Conservation (phyloP, 2,329 filamentous ascomycete genomes). For the Alternaria dauci region DNA sequence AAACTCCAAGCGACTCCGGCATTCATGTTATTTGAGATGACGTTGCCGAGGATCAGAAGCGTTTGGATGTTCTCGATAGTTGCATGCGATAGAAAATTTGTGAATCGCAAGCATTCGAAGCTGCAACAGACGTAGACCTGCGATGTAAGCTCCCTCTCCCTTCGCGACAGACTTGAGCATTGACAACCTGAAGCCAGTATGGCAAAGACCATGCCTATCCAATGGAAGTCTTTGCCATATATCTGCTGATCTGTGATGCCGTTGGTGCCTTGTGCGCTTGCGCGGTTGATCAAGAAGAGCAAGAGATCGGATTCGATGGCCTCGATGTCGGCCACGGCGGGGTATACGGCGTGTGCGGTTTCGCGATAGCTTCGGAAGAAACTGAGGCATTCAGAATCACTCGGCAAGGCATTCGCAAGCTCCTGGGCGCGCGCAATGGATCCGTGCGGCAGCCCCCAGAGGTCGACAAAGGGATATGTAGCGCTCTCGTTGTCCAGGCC, state of each 20-base stretch:
- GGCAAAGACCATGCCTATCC: conserved; percentile 68
- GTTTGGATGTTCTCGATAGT: conserved; percentile 69
- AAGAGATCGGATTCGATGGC: conserved; percentile 64
- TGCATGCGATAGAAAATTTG: conserved; percentile 69
- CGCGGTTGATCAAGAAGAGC: conserved; percentile 62
- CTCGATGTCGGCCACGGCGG: conserved; percentile 65
- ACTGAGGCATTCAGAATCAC: conserved; percentile 65
- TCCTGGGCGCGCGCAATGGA: conserved; percentile 65
- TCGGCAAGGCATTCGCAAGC: conserved; percentile 66
- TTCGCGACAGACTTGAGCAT: conserved; percentile 65
- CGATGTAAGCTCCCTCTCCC: conserved; percentile 69
- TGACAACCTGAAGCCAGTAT: conserved; percentile 70
- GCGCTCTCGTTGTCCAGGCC: conserved; percentile 71
- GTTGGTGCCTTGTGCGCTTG: conserved; percentile 52
- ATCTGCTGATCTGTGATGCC: conserved; percentile 63
- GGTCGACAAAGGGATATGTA: conserved; percentile 71
- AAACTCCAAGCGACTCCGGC: conserved; percentile 70
- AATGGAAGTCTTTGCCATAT: conserved; percentile 66
- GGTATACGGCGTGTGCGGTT: conserved; percentile 67
- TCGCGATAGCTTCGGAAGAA: conserved; percentile 67
- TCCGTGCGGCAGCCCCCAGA: conserved; percentile 68
- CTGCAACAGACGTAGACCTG: conserved; percentile 72
- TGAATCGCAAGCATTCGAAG: conserved; percentile 70
- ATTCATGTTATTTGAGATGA: conserved; percentile 70
- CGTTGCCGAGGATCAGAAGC: conserved; percentile 68